Base-by-base conservation (phyloP, 768 basidiomycete species). In the Harrya chromipes region DNA sequence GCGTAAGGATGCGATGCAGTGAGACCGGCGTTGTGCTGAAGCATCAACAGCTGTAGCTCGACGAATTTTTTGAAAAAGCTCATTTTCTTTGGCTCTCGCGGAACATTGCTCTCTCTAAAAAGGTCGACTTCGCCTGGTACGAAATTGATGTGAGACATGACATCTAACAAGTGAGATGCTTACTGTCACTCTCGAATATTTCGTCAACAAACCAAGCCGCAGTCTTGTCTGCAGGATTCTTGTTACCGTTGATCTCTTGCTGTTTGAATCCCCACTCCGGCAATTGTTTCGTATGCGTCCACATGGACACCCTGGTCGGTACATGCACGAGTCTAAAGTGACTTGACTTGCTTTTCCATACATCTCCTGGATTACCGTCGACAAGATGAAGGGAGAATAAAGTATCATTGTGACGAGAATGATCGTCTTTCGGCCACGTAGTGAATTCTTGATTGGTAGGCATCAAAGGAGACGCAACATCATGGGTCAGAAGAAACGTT, bases 391-490 rank as follows among this genome's bases (percentile, higher is more conserved):
- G 60, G 55, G 80, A 74, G 80, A 97, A 99, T 9, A 94, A 76
- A 0, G 95, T 97, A 52, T 99, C 94, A 53, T 91, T 90, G 64
- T 87, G 78, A 43, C 88, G 79, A 8, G 78, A 74, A 48, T 82
- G 72, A 56, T 95, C 90, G 52, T 90, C 85, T 62, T 82, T 86
- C 5, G 85, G 66, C 82, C 85, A 87, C 0, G 97, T 98, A 6
- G 97, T 99, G 69, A 98, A 94, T 68, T 99, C 97, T 65, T 97
- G 94, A 67, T 98, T 98, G 41, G 97, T 99, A 14, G 97, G 86
- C 87, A 92, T 94, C 42, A 94, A 80, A 5, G 97, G 90, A 1
- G 92, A 97, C 0, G 97, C 97, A 50, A 99, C 97, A 66, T 99
- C 97, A 60, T 99, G 97, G 3, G 94, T 97, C 38, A 99, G 72